phyloP scores from a whole-genome alignment of 371 early-diverging fungal genomes.

The Parasitella parasitica region DNA sequence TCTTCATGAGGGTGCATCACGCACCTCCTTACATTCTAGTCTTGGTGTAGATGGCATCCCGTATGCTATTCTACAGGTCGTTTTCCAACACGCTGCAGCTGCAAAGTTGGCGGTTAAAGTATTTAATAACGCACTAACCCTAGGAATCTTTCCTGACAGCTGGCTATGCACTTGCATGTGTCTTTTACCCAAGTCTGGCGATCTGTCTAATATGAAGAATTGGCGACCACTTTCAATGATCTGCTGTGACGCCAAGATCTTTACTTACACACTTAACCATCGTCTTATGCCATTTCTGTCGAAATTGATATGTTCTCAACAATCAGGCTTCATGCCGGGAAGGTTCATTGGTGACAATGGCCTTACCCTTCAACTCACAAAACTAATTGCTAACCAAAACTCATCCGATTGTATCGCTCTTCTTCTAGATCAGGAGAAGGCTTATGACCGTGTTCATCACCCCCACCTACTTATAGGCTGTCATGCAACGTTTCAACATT shows the following conservation, averaged over 20 bases:
- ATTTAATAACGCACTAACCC: too few relatives aligned
- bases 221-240: too few relatives aligned
- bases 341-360: constrained; percentile 15
- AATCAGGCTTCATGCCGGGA: constrained; percentile 3
- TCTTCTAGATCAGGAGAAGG: too few relatives aligned
- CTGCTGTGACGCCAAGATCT: too few relatives aligned
- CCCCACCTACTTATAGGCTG: constrained; percentile 2
- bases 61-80: background rate
- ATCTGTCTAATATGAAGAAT: too few relatives aligned
- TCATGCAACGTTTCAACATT: constrained; percentile 7
- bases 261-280: too few relatives aligned
- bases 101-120: too few relatives aligned
- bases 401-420: background rate
- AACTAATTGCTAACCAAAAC: background rate
- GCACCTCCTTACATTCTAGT: background rate
- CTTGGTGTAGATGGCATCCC: constrained; percentile 7
- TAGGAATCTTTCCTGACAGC: too few relatives aligned
- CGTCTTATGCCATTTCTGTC: too few relatives aligned
- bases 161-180: too few relatives aligned
- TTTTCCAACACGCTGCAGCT: background rate
- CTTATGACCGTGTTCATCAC: constrained; percentile 25
- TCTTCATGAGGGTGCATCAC: background rate
- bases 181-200: too few relatives aligned
- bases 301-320: background rate
- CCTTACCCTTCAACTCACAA: background rate